These are phyloP conservation scores for Cladosporium halotolerans DNA, from an alignment of 2,329 filamentous ascomycete genomes.

Conservation along the genomic window DNA sequence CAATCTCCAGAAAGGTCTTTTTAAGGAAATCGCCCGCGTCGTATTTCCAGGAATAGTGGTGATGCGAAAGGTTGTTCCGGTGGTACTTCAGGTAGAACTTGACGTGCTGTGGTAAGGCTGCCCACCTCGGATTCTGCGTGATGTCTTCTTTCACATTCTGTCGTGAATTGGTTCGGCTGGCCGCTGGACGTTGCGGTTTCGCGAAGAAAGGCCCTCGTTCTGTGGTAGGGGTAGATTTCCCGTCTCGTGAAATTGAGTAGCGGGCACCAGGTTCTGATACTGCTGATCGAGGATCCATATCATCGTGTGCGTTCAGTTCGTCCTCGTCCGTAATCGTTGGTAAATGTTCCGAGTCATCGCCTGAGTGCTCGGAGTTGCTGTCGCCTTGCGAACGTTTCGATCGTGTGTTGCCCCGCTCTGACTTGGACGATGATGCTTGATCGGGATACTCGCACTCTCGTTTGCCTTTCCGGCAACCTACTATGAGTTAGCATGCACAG, in stretches of 20 bases:
- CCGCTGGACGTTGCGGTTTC: slow-evolving; percentile 14
- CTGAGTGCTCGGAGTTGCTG: slow-evolving; percentile 45
- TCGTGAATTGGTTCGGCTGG: slow-evolving; percentile 17
- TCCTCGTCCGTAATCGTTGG: slow-evolving; percentile 41
- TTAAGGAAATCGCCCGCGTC: slow-evolving; percentile 69
- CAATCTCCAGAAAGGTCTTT: slow-evolving; percentile 62
- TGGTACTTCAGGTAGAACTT: slow-evolving; percentile 76
- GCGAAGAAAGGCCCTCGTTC: slow-evolving; percentile 40
- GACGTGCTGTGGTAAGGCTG: slow-evolving; percentile 51
- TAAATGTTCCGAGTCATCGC: slow-evolving; percentile 43
- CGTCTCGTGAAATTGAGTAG: slow-evolving; percentile 28
- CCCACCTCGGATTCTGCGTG: slow-evolving; percentile 23
- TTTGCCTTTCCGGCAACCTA: slow-evolving; percentile 84
- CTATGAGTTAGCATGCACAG: slow-evolving; percentile 12
- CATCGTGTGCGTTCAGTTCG: slow-evolving; percentile 37
- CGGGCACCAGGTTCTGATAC: slow-evolving; percentile 15
- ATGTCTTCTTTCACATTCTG: slow-evolving; percentile 20
- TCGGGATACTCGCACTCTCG: slow-evolving; percentile 89
- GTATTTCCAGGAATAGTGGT: slow-evolving; percentile 74
- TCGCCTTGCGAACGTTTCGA: slow-evolving; percentile 39
- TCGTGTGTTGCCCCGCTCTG: slow-evolving; percentile 42
- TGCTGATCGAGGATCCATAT: slow-evolving; percentile 20
- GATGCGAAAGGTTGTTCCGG: slow-evolving; percentile 66
- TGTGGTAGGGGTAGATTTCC: slow-evolving; percentile 47
- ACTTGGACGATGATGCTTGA: slow-evolving; percentile 47